Evolutionary conservation across 2,329 filamentous ascomycete genomes (phyloP).

Genomic region (Monosporascus sp.): DNA sequence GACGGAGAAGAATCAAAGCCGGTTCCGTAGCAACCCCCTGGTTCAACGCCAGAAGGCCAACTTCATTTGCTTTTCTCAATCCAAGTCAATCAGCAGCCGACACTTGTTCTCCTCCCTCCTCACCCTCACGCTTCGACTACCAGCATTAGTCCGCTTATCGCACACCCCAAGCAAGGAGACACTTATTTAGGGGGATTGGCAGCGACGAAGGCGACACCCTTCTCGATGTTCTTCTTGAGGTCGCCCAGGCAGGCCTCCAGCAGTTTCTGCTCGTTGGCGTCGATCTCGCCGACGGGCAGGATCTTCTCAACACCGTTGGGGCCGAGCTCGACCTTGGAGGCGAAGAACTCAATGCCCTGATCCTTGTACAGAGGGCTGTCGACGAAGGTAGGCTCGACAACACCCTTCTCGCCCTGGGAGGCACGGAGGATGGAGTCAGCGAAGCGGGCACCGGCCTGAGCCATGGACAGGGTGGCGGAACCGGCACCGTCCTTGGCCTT

Average conservation of each 20-base stretch:
- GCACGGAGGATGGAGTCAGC: constrained; percentile 93
- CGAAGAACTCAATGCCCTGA: constrained; percentile 96
- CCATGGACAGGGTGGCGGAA: constrained; percentile 97
- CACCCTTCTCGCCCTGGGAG: constrained; percentile 86
- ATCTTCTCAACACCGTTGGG: constrained; percentile 95
- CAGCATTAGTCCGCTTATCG: background rate
- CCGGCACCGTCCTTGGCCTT: constrained; percentile 98
- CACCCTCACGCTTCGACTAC: constrained; percentile 1
- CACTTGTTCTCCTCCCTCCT: background rate
- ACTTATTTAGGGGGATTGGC: constrained; percentile 56
- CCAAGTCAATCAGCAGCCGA: background rate
- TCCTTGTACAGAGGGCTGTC: constrained; percentile 98
- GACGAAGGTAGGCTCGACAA: constrained; percentile 94
- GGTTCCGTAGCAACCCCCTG: too few species aligned
- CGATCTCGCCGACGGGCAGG: constrained; percentile 77
- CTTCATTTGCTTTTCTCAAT: background rate
- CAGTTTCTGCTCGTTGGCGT: constrained; percentile 81
- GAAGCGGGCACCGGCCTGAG: constrained; percentile 80
- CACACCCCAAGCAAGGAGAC: constrained; percentile 5
- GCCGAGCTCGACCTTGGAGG: constrained; percentile 90
- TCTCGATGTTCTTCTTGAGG: constrained; percentile 92
- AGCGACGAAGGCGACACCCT: constrained; percentile 65
- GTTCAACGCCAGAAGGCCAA: background rate
- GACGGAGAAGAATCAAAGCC: background rate
- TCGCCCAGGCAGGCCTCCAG: constrained; percentile 79